Evolutionary conservation across 1,284 basidiomycete species (phyloP), one percentile per base, ranked within the genome.

Genomic region (Cutaneotrichosporon sp.): DNA sequence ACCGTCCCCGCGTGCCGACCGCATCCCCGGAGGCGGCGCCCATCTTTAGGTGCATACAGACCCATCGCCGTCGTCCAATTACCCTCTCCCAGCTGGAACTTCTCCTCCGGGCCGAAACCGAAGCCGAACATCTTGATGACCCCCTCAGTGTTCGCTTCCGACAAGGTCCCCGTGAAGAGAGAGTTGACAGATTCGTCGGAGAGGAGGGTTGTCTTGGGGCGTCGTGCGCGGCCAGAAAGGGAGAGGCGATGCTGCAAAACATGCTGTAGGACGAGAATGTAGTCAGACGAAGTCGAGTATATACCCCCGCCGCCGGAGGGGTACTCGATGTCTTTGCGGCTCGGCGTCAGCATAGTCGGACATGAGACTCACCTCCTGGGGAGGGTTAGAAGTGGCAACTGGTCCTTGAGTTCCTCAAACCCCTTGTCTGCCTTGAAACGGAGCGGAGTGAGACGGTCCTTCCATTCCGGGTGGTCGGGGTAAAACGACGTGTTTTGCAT

Each of bases 221-320:
- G 42, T 16, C 41, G 16, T 19, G 49, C 16, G n/a, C 34, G 51
- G 46, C 12, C 33, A 6, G 49, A 37, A 10, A 61, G 39, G 7
- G 55, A 52, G 12, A 56, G 58, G 42, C 62, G 56, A 38, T 63
- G 59, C 26, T 45, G n/a, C 10, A 67, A 54, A 3, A 70, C 50
- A 46, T 68, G 59, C 24, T 61, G 62, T 3, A 70, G 64, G 11
- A 69, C 54, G 4, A 17, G 43, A 19, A 55, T 51, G 45, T 68
- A 70, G 51, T 70, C 66, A 1, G 48, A 9, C 0, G 59, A 54
- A 3, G 52, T 63, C 8, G 61, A 62, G 56, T 63, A 70, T 32
- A 69, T 55, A 2, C 67, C 68, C 11, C 68, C 68, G 16, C 68
- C 68, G 3, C 57, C 64, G 32, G 59, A 64, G 2, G 66, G 64